phyloP scores from a whole-genome alignment of 2,329 filamentous ascomycete genomes.

The Dothistroma septosporum region DNA sequence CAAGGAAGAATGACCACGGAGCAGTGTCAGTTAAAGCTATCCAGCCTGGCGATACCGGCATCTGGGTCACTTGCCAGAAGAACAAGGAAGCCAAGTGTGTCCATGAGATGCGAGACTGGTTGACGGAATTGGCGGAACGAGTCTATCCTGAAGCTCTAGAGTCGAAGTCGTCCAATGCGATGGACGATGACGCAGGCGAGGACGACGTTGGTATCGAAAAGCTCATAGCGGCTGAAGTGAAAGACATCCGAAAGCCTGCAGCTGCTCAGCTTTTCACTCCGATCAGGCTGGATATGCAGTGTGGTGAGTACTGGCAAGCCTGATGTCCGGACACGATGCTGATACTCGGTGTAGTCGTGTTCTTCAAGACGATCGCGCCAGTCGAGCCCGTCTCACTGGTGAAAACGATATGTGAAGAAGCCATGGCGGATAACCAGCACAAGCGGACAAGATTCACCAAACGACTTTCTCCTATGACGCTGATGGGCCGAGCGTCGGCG shows the following conservation, averaged over 20 bases:
- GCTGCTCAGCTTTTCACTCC: conserved; percentile 50
- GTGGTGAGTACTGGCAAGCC: conserved; percentile 40
- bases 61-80: conserved; percentile 74
- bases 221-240: conserved; percentile 68
- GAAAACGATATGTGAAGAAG: conserved; percentile 55
- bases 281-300: conserved; percentile 53
- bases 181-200: conserved; percentile 39
- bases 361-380: conserved; percentile 54
- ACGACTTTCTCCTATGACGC: conserved; percentile 56
- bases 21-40: conserved; percentile 39
- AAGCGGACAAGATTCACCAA: conserved; percentile 57
- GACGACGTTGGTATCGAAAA: conserved; percentile 61
- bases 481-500: conserved; percentile 63
- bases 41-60: conserved; percentile 65
- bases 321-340: conserved; percentile 1
- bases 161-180: conserved; percentile 33
- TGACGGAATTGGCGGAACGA: conserved; percentile 62
- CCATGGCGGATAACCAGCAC: conserved; percentile 45
- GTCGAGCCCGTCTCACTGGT: conserved; percentile 60
- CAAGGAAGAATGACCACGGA: conserved; percentile 32
- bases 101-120: conserved; percentile 61
- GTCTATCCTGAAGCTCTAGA: conserved; percentile 42
- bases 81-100: conserved; percentile 67
- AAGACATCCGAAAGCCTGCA: conserved; percentile 53
- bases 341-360: conserved; percentile 43